Percentiles rank a stretch among this genome's conserved stretches.
Evolutionary conservation across 1,284 basidiomycete species (phyloP).

Genomic region (Peniophora sp.): DNA sequence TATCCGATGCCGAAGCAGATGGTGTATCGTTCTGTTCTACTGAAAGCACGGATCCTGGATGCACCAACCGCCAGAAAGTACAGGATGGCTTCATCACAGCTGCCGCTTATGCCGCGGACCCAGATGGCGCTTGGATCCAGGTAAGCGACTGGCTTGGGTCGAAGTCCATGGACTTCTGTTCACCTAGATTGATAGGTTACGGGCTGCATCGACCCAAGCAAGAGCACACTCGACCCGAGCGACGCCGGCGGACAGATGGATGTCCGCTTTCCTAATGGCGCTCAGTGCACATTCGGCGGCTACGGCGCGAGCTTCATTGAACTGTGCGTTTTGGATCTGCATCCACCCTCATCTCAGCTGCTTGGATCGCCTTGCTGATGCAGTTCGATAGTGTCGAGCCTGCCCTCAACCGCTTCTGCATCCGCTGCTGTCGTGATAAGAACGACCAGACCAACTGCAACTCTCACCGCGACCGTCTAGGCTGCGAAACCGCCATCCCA

Average conservation of each 20-base stretch:
- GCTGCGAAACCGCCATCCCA: slow-evolving; percentile 35
- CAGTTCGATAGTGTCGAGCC: slow-evolving; percentile 33
- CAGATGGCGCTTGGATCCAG: slow-evolving; percentile 36
- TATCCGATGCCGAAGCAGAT: slow-evolving; percentile 36
- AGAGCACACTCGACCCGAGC: slow-evolving; percentile 26
- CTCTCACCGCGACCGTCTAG: slow-evolving; percentile 38
- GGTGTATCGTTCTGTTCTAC: slow-evolving; percentile 30
- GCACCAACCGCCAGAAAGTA: slow-evolving; percentile 21
- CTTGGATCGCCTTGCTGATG: not conserved
- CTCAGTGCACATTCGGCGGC: slow-evolving; percentile 42
- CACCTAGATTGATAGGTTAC: slow-evolving; percentile 27
- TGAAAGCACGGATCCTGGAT: slow-evolving; percentile 16
- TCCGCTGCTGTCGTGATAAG: slow-evolving; percentile 34
- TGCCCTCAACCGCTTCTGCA: slow-evolving; percentile 35
- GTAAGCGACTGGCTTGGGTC: slow-evolving; percentile 15
- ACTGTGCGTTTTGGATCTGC: slow-evolving; percentile 26
- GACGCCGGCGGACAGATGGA: slow-evolving; percentile 44
- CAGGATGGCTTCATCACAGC: slow-evolving; percentile 34
- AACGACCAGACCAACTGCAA: slow-evolving; percentile 43
- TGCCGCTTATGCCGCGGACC: slow-evolving; percentile 25
- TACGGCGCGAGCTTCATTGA: slow-evolving; percentile 45
- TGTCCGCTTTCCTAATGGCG: slow-evolving; percentile 42
- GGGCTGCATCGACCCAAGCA: slow-evolving; percentile 36
- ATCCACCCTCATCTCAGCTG: slow-evolving; percentile 1
- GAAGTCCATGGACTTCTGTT: slow-evolving; percentile 2